Evolutionary conservation across 1,139 yeast genomes (phyloP), one percentile per base, ranked within the genome.

Genomic region (Lodderomyces elongisporus): DNA sequence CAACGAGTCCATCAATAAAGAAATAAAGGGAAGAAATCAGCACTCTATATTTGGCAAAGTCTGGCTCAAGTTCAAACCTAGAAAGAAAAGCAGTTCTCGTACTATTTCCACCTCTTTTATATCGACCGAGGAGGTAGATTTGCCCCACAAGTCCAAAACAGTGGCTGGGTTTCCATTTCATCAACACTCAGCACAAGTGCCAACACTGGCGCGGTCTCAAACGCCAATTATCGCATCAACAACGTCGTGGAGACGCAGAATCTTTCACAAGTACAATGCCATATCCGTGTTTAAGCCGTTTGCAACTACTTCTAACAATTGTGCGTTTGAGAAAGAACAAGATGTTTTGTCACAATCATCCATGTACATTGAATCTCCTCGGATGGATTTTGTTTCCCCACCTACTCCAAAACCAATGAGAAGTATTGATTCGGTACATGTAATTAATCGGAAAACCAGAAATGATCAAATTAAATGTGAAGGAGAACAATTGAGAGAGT

Each of bases 351-450:
- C n/a, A n/a, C n/a, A n/a, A n/a, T n/a, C n/a, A n/a, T n/a, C n/a
- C n/a, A n/a, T n/a, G n/a, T n/a, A n/a, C n/a, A n/a, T n/a, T n/a
- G n/a, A n/a, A n/a, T n/a, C n/a, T n/a, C n/a, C n/a, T n/a, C n/a
- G n/a, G n/a, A n/a, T n/a, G n/a, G 34, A 31, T 21, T 32, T 36
- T 5, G 36, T 36, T 20, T 39, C 42, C 9, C 42, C 42, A 9
- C 25, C 35, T 4, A 27, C 16, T 6, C 15, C 26, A 9, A 29
- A 22, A 20, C 42, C 42, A 15, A 26, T 34, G 36, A 32, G 35
- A 29, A 32, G 38, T 14, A 40, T 38, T 20, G 37, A 40, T 8
- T 32, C 38, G 4, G 24, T 34, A 2, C 34, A 31, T 16, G n/a
- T n/a, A n/a, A n/a, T n/a, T 34, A 27, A n/a, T 18, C 17, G 15